Evolutionary conservation across 2,329 filamentous ascomycete genomes (phyloP).

Genomic region (Coniochaeta ligniaria): DNA sequence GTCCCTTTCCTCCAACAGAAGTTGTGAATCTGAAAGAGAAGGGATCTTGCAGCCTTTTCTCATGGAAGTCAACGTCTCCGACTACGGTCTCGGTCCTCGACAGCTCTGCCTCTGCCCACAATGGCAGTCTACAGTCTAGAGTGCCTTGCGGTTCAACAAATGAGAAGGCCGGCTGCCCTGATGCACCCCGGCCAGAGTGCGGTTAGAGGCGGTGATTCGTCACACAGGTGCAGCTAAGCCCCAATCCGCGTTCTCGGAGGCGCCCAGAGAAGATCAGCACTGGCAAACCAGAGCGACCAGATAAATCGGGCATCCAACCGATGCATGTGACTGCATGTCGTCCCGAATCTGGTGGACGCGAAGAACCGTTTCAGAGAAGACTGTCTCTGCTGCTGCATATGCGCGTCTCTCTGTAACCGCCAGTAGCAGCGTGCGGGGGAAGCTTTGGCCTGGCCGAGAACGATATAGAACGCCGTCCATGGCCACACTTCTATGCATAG

Average conservation of each 20-base stretch:
- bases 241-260: neutral
- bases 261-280: neutral
- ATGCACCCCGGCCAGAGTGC: neutral
- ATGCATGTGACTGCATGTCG: neutral
- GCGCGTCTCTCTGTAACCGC: neutral
- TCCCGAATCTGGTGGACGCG: neutral
- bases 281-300: neutral
- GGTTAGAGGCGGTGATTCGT: slow-evolving; percentile 1
- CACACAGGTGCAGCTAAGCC: neutral
- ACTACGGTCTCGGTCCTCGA: neutral
- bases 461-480: neutral
- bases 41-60: neutral
- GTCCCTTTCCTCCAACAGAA: neutral
- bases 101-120: neutral
- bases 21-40: neutral
- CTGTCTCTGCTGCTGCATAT: neutral
- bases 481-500: neutral
- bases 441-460: neutral
- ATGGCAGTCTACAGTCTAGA: neutral
- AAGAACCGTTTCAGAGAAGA: neutral
- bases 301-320: neutral
- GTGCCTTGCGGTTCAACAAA: neutral
- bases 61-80: neutral
- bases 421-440: neutral
- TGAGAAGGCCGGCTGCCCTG: neutral